Conservation (phyloP, 176 grass and related monocot genomes). For the Raddia distichophylla region DNA sequence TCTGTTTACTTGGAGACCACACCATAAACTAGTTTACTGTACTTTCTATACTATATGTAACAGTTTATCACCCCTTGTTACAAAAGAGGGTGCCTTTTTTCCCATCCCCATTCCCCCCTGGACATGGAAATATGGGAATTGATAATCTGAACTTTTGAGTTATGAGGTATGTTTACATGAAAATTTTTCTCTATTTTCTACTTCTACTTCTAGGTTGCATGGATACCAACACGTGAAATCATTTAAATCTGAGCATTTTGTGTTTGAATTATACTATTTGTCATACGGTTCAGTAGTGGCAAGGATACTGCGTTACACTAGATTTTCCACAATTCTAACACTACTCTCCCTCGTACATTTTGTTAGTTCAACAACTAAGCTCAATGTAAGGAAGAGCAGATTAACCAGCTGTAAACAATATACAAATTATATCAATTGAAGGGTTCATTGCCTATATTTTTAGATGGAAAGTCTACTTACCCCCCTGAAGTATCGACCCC, state of each 20-base stretch:
- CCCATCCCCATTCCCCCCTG: not conserved
- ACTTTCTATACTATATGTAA: conserved; percentile 11
- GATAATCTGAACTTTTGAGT: not conserved
- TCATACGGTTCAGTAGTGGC: not conserved
- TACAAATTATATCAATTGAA: conserved; percentile 8
- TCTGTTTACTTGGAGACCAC: conserved; percentile 2
- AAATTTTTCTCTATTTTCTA: not conserved
- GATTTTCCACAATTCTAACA: not conserved
- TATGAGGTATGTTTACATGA: not conserved
- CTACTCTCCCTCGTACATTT: not conserved
- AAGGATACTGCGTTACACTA: conserved; percentile 1
- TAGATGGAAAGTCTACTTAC: not conserved
- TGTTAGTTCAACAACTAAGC: not conserved
- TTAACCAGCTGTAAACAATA: conserved; percentile 2
- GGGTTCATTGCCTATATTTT: conserved; percentile 5
- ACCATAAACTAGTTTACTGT: conserved; percentile 28
- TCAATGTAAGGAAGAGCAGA: not conserved
- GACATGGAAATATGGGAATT: conserved; percentile 10
- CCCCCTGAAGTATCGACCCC: no score
- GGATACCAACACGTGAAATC: not conserved
- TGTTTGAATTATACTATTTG: not conserved
- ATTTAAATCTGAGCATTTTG: conserved; percentile 13
- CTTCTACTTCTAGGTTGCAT: not conserved
- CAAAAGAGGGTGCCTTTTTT: conserved; percentile 16
- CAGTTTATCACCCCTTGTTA: conserved; percentile 11